Conservation (phyloP, 1,284 basidiomycete species). For the Cutaneotrichosporon sp. region DNA sequence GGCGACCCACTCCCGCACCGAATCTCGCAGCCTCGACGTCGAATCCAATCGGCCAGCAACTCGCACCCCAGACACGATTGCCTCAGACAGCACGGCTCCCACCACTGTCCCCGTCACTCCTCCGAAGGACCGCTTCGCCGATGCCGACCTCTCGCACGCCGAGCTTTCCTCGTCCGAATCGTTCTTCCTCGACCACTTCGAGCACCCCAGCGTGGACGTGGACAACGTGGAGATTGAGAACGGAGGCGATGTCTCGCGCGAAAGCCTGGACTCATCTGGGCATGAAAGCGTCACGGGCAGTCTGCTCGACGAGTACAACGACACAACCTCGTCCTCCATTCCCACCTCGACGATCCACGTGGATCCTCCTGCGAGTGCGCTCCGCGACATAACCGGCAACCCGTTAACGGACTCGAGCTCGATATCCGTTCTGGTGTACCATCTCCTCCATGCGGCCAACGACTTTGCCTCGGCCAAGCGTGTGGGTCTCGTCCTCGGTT, state of each 20-base stretch:
- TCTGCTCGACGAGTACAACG: background rate
- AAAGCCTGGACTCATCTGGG: background rate
- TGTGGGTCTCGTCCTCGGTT: constrained; percentile 10
- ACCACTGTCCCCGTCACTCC: background rate
- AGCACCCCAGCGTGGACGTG: constrained; percentile 3
- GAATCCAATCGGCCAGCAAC: background rate
- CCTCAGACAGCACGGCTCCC: background rate
- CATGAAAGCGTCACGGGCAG: background rate
- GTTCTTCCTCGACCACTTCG: constrained; percentile 7
- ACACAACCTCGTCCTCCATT: constrained; percentile 3
- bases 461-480: constrained; percentile 2
- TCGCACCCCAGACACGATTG: background rate
- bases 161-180: background rate
- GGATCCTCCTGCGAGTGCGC: background rate
- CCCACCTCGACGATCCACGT: background rate
- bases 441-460: constrained; percentile 2
- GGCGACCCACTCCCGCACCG: background rate
- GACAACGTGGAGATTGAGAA: background rate
- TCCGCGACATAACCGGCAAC: constrained; percentile 3
- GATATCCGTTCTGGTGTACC: background rate
- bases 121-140: background rate
- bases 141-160: background rate
- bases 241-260: background rate
- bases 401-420: constrained; percentile 10
- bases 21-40: background rate